Evolutionary conservation across 129 eudicot species (phyloP).

Genomic region (Ambrosia artemisiifolia): DNA sequence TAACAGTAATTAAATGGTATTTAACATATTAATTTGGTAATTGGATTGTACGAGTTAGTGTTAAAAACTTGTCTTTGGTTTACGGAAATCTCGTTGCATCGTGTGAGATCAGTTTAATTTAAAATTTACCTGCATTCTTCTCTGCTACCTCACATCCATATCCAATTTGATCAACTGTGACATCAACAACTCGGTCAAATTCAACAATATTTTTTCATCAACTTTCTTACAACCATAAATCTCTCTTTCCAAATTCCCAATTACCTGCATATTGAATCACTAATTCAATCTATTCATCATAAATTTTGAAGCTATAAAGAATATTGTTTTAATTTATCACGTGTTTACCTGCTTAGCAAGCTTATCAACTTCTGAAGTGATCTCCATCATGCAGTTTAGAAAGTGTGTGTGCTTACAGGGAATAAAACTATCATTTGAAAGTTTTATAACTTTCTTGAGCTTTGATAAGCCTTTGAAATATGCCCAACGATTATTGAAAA

Average conservation of each 20-base stretch:
- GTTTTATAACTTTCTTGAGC: not conserved
- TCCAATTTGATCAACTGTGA: slow-evolving; percentile 72
- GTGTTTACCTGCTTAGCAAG: slow-evolving; percentile 59
- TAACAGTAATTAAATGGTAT: no score
- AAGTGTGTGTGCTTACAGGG: slow-evolving; percentile 14
- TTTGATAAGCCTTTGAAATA: not conserved
- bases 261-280: slow-evolving; percentile 31
- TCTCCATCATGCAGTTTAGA: slow-evolving; percentile 32
- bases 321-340: not conserved
- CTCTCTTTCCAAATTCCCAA: slow-evolving; percentile 59
- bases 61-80: no score
- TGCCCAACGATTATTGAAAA: no score
- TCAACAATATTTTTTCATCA: slow-evolving; percentile 52
- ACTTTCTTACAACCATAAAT: slow-evolving; percentile 73
- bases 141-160: slow-evolving; percentile 63
- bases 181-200: slow-evolving; percentile 78
- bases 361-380: slow-evolving; percentile 64
- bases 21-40: no score
- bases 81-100: no score
- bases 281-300: not conserved
- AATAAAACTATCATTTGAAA: not conserved
- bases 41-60: no score
- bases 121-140: slow-evolving; percentile 73
- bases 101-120: no score
- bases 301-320: not conserved